phyloP scores from a whole-genome alignment of 805 yeast species.

The Jamesozyma piceae region DNA sequence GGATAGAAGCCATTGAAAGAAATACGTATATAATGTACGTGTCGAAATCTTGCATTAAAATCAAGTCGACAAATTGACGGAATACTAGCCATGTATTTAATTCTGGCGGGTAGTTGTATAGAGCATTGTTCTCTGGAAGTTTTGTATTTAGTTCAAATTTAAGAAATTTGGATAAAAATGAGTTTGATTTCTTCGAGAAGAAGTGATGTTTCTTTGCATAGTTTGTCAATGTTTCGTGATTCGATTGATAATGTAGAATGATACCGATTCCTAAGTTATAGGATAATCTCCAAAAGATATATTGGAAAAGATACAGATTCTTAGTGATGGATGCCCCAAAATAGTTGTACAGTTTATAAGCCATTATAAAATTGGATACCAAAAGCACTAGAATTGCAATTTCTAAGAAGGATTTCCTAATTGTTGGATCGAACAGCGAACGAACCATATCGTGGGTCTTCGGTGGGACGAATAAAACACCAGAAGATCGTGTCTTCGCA shows the following conservation, averaged over 20 bases:
- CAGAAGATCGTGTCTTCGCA: constrained; percentile 28
- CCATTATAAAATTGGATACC: constrained; percentile 29
- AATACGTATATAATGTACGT: constrained; percentile 58
- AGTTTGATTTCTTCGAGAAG: constrained; percentile 30
- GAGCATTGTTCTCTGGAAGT: constrained; percentile 13
- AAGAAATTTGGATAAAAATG: constrained; percentile 34
- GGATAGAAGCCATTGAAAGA: constrained; percentile 34
- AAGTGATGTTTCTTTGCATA: constrained; percentile 40
- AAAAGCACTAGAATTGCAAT: constrained; percentile 44
- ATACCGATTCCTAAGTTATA: constrained; percentile 78
- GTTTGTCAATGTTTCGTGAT: constrained; percentile 42
- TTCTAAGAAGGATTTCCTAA: constrained; percentile 61
- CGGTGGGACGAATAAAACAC: constrained; percentile 30
- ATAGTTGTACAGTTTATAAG: constrained; percentile 20
- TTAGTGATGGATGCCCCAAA: constrained; percentile 17
- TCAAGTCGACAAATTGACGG: constrained; percentile 69
- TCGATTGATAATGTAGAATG: constrained; percentile 57
- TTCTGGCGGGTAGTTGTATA: constrained; percentile 51
- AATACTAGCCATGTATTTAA: constrained; percentile 77
- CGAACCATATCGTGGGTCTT: constrained; percentile 77
- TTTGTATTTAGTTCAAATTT: constrained; percentile 37
- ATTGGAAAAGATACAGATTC: constrained; percentile 42
- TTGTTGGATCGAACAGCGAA: constrained; percentile 66
- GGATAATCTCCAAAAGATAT: constrained; percentile 63
- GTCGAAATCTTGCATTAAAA: constrained; percentile 76